Base-by-base conservation (phyloP, 2,329 filamentous ascomycete genomes). In the Pestalotiopsis sp. region DNA sequence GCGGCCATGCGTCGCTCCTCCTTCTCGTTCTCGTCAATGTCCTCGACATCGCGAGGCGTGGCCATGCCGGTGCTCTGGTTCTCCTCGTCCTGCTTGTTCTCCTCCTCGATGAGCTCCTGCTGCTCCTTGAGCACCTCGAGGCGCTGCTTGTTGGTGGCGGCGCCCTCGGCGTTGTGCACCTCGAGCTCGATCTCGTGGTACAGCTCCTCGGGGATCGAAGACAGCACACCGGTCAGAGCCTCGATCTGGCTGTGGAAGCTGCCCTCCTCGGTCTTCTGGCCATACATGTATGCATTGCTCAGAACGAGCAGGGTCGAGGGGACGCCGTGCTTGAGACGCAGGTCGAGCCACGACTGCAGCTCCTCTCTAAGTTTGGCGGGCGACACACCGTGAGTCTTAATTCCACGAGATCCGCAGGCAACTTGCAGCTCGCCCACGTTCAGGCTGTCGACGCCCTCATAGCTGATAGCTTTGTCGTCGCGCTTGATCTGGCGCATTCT, bases 161-260 rank as follows among this genome's bases (percentile, higher is more conserved):
- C 95, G 70, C 96, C 96, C 83, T 99, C 96, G 63, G 95, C 95
- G 70, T 92, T 97, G 86, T 98, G 94, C 11, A 99, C 94, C 84
- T 99, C 96, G 39, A 99, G 92, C 82, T 98, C 96, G 72, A 99
- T 98, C 85, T 99, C 96, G 86, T 99, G 96, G 93, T 97, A 99
- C 55, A 99, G 87, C 81, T 99, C 96, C 81, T 99, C 96, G 3
- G 96, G 96, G 71, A 99, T 98, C 70, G 93, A 95, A 55, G 93
- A 97, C 55, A 99, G 86, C 4, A 99, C 96, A 67, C 94, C 93
- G 70, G 95, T 93, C 63, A 99, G 88, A 0, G 96, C 94, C 73
- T 98, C 95, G 69, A 99, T 94, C 83, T 98, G 95, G 70, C 90
- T 93, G 39, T 92, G 90, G 76, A 96, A 93, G 76, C 97, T 94